phyloP scores from a whole-genome alignment of 2,329 filamentous ascomycete genomes.

The Coleophoma cylindrospora region DNA sequence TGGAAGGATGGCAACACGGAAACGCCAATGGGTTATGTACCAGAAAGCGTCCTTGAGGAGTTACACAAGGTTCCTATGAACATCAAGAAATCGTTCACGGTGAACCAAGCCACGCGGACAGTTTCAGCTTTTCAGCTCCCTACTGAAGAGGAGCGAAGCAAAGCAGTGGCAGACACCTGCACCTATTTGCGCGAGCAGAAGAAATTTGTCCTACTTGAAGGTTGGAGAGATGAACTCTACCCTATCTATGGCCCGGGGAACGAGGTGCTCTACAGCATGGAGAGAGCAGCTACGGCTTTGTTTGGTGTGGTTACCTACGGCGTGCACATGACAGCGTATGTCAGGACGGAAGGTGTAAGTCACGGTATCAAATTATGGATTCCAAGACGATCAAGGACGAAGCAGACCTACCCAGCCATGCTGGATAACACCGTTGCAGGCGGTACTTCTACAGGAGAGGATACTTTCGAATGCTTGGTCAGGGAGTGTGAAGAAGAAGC shows the following conservation, averaged over 20 bases:
- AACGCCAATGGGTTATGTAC: conserved; percentile 58
- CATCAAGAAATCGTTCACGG: conserved; percentile 52
- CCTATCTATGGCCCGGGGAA: conserved; percentile 64
- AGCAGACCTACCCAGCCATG: conserved; percentile 86
- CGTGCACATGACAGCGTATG: conserved; percentile 75
- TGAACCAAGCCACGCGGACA: conserved; percentile 55
- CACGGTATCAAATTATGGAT: conserved; percentile 77
- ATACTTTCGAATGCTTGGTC: conserved; percentile 74
- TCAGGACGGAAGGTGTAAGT: conserved; percentile 37
- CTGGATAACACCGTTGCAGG: conserved; percentile 92
- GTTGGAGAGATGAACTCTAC: conserved; percentile 79
- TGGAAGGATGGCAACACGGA: conserved; percentile 59
- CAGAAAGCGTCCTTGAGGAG: conserved; percentile 42
- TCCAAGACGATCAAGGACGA: conserved; percentile 67
- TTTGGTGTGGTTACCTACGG: conserved; percentile 77
- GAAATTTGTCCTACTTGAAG: conserved; percentile 68
- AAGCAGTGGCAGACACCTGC: conserved; percentile 49
- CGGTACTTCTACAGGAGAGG: conserved; percentile 75
- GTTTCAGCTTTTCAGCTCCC: conserved; percentile 57
- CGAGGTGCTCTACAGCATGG: conserved; percentile 66
- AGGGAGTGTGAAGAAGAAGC: conserved; percentile 90
- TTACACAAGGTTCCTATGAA: conserved; percentile 41
- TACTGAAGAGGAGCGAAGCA: conserved; percentile 59
- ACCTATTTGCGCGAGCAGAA: conserved; percentile 63
- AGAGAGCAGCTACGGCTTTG: conserved; percentile 68